Conservation (phyloP, 164 flowering plant species). For the Taxillus chinensis region DNA sequence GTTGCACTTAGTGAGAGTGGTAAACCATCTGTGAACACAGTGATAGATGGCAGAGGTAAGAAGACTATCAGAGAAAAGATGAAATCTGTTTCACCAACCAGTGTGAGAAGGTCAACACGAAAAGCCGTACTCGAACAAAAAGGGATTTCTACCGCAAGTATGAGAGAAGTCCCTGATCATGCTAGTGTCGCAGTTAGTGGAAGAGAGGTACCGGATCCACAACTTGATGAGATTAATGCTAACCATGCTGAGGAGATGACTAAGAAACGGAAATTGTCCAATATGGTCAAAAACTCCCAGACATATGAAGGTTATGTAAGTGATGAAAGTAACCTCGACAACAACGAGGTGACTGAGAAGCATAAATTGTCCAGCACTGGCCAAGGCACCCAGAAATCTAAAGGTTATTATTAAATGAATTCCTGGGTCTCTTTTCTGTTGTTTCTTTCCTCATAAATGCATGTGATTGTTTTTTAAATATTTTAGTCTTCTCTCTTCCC, state of each 20-base stretch:
- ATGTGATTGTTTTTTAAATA: too few species aligned
- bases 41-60: conserved; percentile 1
- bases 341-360: not conserved
- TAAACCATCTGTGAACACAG: not conserved
- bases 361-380: not conserved
- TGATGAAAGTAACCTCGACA: too few species aligned
- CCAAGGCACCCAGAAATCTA: not conserved
- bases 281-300: not conserved
- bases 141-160: not conserved
- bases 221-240: not conserved
- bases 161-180: conserved; percentile 3
- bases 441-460: too few species aligned
- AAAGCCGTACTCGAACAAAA: conserved; percentile 6
- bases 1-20: not conserved
- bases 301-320: conserved; percentile 2
- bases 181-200: not conserved
- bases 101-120: conserved; percentile 7
- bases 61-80: conserved; percentile 2
- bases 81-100: not conserved
- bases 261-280: not conserved
- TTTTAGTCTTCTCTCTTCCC: too few species aligned
- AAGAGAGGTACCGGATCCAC: conserved; percentile 1
- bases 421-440: not conserved
- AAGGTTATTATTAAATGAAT: conserved; percentile 3
- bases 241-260: not conserved